A percentile compares a stretch with the other conserved stretches of the same genome.
Conservation (phyloP, 208 protist genomes). For the Wallacemonas sp. region DNA sequence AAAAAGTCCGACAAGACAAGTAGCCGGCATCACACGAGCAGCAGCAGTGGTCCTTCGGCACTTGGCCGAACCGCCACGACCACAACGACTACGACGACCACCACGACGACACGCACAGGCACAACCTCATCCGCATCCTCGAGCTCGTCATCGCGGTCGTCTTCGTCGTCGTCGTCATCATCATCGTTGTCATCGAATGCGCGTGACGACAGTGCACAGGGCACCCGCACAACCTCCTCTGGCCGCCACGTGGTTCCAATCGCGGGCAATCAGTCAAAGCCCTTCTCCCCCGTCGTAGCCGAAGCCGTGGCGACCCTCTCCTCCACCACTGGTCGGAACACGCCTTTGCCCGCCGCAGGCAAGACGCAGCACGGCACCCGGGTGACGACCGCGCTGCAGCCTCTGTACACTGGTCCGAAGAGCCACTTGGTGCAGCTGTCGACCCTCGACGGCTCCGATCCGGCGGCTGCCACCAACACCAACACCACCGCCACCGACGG, state of each 20-base stretch:
- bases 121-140: conserved; percentile 2
- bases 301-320: not conserved
- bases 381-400: conserved; percentile 8
- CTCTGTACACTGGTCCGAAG: conserved; percentile 8
- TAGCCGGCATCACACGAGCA: not conserved
- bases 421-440: conserved; percentile 16
- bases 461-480: not conserved
- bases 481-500: no score
- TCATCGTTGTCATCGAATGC: not conserved
- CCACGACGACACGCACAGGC: not conserved
- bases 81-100: not conserved
- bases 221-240: not conserved
- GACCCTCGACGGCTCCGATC: not conserved
- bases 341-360: not conserved
- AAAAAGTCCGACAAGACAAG: not conserved
- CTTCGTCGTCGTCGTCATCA: conserved; percentile 8
- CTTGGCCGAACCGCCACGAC: not conserved
- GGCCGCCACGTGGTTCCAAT: not conserved
- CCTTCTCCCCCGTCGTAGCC: not conserved
- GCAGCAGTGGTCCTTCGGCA: not conserved
- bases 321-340: not conserved
- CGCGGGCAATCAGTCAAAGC: not conserved
- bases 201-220: not conserved
- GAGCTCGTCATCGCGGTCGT: not conserved
- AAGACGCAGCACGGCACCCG: not conserved